These are phyloP conservation scores for Tetrahymena thermophila DNA, from an alignment of 73 alveolate genomes.

Conservation along the genomic window DNA sequence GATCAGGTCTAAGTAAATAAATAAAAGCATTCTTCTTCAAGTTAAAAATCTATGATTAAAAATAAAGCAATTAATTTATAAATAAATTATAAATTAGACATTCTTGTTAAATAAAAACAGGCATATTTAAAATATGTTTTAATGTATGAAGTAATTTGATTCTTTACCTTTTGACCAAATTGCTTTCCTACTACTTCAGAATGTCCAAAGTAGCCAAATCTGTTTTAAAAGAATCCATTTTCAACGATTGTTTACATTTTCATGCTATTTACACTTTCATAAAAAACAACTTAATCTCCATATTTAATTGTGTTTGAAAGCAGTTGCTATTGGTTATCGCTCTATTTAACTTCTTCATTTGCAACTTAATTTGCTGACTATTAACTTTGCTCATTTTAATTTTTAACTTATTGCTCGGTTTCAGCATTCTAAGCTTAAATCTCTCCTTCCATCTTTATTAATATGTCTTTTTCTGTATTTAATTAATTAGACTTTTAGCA, in stretches of 20 bases:
- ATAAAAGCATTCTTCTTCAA: slow-evolving; percentile 43
- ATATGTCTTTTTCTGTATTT: not conserved
- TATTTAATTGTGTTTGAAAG: not conserved
- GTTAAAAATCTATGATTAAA: not conserved
- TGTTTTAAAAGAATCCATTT: not conserved
- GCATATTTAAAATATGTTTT: not conserved
- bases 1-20: slow-evolving; percentile 52
- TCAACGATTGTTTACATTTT: not conserved
- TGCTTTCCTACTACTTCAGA: not conserved
- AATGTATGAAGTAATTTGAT: not conserved
- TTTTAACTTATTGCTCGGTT: not conserved
- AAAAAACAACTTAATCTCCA: not conserved
- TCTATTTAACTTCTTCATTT: not conserved
- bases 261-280: not conserved
- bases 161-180: not conserved
- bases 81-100: not conserved
- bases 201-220: not conserved
- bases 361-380: not conserved
- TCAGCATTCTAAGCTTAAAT: not conserved
- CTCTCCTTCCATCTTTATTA: not conserved
- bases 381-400: not conserved
- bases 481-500: not conserved
- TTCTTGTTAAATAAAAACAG: not conserved
- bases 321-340: not conserved
- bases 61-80: not conserved